Evolutionary conservation across 805 yeast genomes (phyloP).

Genomic region (Ogataea minuta): DNA sequence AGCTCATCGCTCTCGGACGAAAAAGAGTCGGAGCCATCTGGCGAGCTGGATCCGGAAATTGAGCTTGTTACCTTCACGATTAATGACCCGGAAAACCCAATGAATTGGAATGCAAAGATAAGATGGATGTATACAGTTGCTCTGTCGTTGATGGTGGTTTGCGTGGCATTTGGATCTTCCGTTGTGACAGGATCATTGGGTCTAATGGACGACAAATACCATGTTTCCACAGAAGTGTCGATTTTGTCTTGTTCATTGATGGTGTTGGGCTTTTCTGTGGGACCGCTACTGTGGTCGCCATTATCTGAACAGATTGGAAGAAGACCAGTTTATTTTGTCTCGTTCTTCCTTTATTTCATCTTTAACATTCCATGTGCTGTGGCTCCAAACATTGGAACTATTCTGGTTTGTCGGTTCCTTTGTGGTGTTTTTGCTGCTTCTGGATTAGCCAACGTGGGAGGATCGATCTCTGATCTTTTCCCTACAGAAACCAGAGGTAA

Average conservation of each 20-base stretch:
- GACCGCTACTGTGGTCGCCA: constrained; percentile 90
- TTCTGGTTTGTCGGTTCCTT: constrained; percentile 77
- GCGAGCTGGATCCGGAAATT: constrained; percentile 57
- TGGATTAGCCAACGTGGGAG: constrained; percentile 85
- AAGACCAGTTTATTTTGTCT: constrained; percentile 75
- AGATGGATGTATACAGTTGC: constrained; percentile 69
- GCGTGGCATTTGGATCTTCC: constrained; percentile 93
- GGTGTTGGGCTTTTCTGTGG: constrained; percentile 86
- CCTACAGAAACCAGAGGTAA: constrained; percentile 77
- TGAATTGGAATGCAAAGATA: constrained; percentile 63
- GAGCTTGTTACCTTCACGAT: constrained; percentile 81
- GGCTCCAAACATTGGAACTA: constrained; percentile 77
- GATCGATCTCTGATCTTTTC: constrained; percentile 87
- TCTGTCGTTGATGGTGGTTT: constrained; percentile 70
- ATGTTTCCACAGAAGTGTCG: constrained; percentile 77
- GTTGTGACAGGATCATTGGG: constrained; percentile 83
- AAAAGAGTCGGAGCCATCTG: constrained; percentile 22
- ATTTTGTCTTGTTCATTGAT: constrained; percentile 77
- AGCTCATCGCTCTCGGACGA: constrained; percentile 29
- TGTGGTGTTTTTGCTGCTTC: constrained; percentile 86
- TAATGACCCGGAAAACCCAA: constrained; percentile 87
- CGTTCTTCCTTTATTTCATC: constrained; percentile 69
- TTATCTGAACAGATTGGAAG: constrained; percentile 83
- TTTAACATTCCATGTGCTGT: constrained; percentile 88
- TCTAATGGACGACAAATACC: constrained; percentile 60